Evolutionary conservation across 1,284 basidiomycete species (phyloP).

Genomic region (Ganoderma leucocontextum): DNA sequence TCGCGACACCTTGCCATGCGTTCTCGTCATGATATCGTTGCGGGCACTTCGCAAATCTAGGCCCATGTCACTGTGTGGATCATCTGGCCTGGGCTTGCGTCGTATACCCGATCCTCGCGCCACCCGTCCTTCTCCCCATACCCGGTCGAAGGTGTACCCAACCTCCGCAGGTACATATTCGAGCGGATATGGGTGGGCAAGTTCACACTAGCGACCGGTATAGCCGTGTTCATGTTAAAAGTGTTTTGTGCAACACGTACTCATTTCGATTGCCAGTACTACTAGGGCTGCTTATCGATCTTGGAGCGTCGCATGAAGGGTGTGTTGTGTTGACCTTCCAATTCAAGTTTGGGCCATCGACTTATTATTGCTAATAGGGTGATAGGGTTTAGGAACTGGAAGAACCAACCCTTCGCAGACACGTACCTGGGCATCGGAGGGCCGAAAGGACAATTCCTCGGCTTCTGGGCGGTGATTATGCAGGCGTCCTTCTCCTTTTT

Average conservation of each 20-base stretch:
- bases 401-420: constrained; percentile 34
- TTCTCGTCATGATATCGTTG: too few relatives aligned
- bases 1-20: too few relatives aligned
- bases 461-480: constrained; percentile 57
- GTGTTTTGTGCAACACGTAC: not conserved
- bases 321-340: constrained; percentile 6
- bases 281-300: constrained; percentile 44
- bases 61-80: too few relatives aligned
- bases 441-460: constrained; percentile 50
- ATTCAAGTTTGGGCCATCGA: not conserved
- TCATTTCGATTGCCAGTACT: constrained; percentile 33
- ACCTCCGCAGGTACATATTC: too few relatives aligned
- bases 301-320: constrained; percentile 36
- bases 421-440: constrained; percentile 42
- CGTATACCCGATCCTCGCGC: too few relatives aligned
- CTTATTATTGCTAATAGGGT: constrained; percentile 9
- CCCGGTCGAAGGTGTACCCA: too few relatives aligned
- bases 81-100: too few relatives aligned
- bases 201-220: too few relatives aligned
- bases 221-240: too few relatives aligned
- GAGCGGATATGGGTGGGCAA: too few relatives aligned
- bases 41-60: too few relatives aligned
- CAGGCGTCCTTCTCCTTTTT: constrained; percentile 46
- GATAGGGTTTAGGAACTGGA: constrained; percentile 38
- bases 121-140: too few relatives aligned